Base-by-base conservation (phyloP, 2,329 filamentous ascomycete genomes). In the Stemphylium lycopersici region DNA sequence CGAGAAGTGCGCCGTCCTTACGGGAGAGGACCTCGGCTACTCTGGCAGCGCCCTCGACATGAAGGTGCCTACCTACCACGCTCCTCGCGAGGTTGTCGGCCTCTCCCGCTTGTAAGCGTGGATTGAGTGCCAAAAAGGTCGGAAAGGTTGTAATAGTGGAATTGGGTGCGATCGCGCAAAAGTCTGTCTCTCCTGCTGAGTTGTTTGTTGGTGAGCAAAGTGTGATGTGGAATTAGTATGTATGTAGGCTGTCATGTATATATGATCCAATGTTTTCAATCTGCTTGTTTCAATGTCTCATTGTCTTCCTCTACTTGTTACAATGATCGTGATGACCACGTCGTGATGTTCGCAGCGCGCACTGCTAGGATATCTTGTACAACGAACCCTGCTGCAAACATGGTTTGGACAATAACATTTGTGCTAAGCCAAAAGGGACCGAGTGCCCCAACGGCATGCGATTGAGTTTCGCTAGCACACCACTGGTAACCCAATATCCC, bases 21-120 rank as follows among this genome's bases (percentile, higher is more conserved):
- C 85, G 1, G 89, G 83, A 7, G 89, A 92, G 74, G 89, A 92
- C 61, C 77, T 92, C 15, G 89, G 87, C 3, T 91, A 92, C 76
- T 86, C 83, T 32, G 90, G 90, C 26, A 80, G 80, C 26, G 89
- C 87, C 8, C 79, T 93, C 58, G 87, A 91, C 37, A 93, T 93
- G 90, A 89, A 86, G 76, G 88, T 83, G n/a, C 79, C 79, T 2
- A 73, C 71, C 1, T 81, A 81, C 58, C 78, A 81, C 60, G 78
- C 77, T 2, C 78, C 78, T 10, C 67, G 77, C 22, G 79, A 81
- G 68, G 70, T 79, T 52, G 67, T 67, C 24, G 77, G 77, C 0
- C 58, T 80, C 48, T 62, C 73, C 18, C 72, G 78, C 41, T 65
- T 80, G 72, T 80, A 77, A 44, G 15, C n/a, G 32, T 2, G 16